Base-by-base conservation (phyloP, 2,329 filamentous ascomycete genomes). In the Alternaria burnsii region DNA sequence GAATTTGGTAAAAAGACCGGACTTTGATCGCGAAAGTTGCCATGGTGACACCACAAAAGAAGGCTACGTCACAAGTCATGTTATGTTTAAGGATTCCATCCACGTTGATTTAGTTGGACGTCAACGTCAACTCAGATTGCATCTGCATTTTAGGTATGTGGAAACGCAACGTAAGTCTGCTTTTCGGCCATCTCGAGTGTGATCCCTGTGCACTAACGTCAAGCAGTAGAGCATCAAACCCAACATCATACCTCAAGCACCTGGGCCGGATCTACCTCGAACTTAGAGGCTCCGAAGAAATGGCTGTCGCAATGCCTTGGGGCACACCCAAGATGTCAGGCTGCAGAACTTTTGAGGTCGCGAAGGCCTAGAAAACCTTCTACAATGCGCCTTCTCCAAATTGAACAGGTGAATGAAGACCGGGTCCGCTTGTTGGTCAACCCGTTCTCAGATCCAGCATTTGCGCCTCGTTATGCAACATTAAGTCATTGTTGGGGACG, bases 51-150 rank as follows among this genome's bases (percentile, higher is more conserved):
- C 24, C 24, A 24, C 24, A 24, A 24, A 6, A 24, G 24, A 24
- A 7, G 6, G 1, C 0, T 24, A 2, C 1, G 24, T 24, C 24
- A 24, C 24, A 24, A 24, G 0, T 7, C 7, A 0, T 24, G 1
- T 7, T 24, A 1, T 2, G n/a, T n/a, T n/a, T n/a, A n/a, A n/a
- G n/a, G n/a, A n/a, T n/a, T n/a, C n/a, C n/a, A n/a, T n/a, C n/a
- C n/a, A n/a, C n/a, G n/a, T n/a, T n/a, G n/a, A n/a, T n/a, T n/a
- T n/a, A n/a, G n/a, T n/a, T n/a, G n/a, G n/a, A n/a, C n/a, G n/a
- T n/a, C n/a, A n/a, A n/a, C n/a, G n/a, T n/a, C n/a, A n/a, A n/a
- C n/a, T n/a, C n/a, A n/a, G n/a, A n/a, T n/a, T n/a, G n/a, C n/a
- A 32, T 10, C 7, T 32, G 11, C 9, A 12, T 3, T 32, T 14